Percentiles rank a stretch among this genome's conserved stretches.
Conservation (phyloP, 371 early-diverging fungal genomes). For the Quaeritorhiza haematococci region DNA sequence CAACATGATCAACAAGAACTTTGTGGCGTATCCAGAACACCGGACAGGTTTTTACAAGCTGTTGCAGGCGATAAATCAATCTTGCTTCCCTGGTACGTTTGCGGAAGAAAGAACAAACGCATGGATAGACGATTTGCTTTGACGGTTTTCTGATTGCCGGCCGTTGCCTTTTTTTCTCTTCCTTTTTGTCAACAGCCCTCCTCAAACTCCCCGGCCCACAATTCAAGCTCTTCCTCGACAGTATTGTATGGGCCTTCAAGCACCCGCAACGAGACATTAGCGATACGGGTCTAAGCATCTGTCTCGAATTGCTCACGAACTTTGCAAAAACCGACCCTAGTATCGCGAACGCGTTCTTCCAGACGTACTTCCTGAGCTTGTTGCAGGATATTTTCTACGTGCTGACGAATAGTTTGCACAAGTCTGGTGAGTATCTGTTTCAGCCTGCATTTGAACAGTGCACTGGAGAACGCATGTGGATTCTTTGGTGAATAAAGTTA, state of each 20-base stretch:
- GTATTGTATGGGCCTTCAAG: constrained; percentile 97
- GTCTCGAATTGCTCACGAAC: constrained; percentile 80
- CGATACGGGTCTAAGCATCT: constrained; percentile 82
- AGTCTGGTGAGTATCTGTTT: constrained; percentile 69
- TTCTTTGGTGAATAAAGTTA: no score
- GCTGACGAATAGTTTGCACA: constrained; percentile 93
- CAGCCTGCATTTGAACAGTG: no score
- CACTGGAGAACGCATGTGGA: no score
- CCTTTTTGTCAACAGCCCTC: constrained; percentile 60
- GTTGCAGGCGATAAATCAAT: constrained; percentile 74
- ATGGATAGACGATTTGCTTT: no score
- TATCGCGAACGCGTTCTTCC: constrained; percentile 85
- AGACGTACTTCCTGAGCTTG: constrained; percentile 78
- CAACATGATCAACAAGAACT: constrained; percentile 97
- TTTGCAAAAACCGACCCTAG: constrained; percentile 64
- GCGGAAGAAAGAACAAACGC: no score
- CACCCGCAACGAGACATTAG: constrained; percentile 97
- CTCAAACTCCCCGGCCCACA: constrained; percentile 73
- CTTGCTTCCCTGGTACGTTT: constrained; percentile 75
- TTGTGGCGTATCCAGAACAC: constrained; percentile 94
- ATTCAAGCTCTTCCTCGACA: constrained; percentile 85
- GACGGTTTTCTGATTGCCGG: not conserved
- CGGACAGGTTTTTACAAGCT: constrained; percentile 90
- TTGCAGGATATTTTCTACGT: constrained; percentile 95
- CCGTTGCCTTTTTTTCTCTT: not conserved